Conservation (phyloP, 352 stramenopile species). For the Albugo candida region DNA sequence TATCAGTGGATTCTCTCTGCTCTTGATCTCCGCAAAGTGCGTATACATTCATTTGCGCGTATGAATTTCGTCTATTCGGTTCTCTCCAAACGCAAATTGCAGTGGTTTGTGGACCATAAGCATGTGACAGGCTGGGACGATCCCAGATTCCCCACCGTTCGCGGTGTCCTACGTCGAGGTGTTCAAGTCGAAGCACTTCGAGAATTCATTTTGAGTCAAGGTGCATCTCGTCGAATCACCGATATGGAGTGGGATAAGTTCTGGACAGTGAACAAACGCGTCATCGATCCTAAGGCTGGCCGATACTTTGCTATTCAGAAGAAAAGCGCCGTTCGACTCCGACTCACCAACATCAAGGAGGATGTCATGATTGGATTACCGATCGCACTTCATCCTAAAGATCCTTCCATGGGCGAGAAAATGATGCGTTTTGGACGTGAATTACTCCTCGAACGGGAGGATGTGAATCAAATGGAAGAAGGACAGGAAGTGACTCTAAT, state of each 20-base stretch:
- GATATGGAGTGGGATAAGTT: conserved; percentile 99
- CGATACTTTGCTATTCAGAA: conserved; percentile 95
- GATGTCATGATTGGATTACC: conserved; percentile 38
- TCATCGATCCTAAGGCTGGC: conserved; percentile 88
- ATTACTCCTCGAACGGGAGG: conserved; percentile 90
- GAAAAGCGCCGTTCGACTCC: conserved; percentile 69
- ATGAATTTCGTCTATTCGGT: conserved; percentile 99
- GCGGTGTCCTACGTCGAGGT: conserved; percentile 89
- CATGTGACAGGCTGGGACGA: conserved; percentile 96
- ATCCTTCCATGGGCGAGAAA: conserved; percentile 58
- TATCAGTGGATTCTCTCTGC: conserved; percentile 90
- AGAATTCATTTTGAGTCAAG: conserved; percentile 95
- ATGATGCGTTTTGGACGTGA: conserved; percentile 76
- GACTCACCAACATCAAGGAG: conserved; percentile 59
- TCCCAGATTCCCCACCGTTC: conserved; percentile 96
- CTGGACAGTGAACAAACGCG: conserved; percentile 98
- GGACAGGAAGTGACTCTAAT: conserved; percentile 96
- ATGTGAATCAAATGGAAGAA: conserved; percentile 85
- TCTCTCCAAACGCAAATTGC: conserved; percentile 97
- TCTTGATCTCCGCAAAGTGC: conserved; percentile 65
- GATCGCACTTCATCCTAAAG: conserved; percentile 60
- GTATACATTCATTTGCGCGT: conserved; percentile 90
- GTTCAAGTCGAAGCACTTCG: conserved; percentile 90
- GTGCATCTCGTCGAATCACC: conserved; percentile 88
- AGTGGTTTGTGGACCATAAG: conserved; percentile 97